These are phyloP conservation scores for Solanum phureja DNA, from an alignment of 257 asterid species.

Conservation along the genomic window DNA sequence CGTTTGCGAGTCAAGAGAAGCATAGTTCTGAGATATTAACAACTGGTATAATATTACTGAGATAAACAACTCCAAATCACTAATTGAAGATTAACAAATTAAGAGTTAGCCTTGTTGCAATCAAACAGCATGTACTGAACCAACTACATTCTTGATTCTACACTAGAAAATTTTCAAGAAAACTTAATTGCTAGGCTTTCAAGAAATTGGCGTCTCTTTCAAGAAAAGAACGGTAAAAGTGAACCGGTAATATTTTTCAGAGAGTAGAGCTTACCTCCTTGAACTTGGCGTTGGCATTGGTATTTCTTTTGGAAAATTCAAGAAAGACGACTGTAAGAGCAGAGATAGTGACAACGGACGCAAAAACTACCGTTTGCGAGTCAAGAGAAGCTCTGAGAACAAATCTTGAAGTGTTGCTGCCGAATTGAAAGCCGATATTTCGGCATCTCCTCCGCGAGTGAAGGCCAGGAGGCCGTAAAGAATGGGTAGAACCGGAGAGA, in stretches of 20 bases:
- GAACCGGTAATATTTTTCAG: neutral
- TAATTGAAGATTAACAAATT: neutral
- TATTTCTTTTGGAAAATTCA: conserved; percentile 16
- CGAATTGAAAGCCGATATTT: conserved; percentile 32
- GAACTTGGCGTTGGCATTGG: conserved; percentile 8
- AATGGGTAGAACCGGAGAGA: conserved; percentile 31
- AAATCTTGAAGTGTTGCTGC: conserved; percentile 15
- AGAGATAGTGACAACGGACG: conserved; percentile 48
- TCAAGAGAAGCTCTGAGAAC: conserved; percentile 54
- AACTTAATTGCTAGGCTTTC: neutral
- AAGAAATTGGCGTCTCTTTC: neutral
- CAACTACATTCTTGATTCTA: neutral
- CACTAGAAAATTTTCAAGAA: neutral
- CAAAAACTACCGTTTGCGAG: conserved; percentile 44
- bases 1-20: conserved; percentile 58
- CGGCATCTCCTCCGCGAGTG: conserved; percentile 31
- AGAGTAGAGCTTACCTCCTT: conserved; percentile 23
- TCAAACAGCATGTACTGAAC: neutral
- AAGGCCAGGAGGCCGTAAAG: conserved; percentile 32
- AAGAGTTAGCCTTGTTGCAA: neutral
- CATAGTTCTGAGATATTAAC: conserved; percentile 12
- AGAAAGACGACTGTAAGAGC: conserved; percentile 39
- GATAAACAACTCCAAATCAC: neutral
- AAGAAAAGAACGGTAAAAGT: neutral
- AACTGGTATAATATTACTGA: neutral